phyloP scores from a whole-genome alignment of 140 eudicot species.

The Oenanthe javanica region DNA sequence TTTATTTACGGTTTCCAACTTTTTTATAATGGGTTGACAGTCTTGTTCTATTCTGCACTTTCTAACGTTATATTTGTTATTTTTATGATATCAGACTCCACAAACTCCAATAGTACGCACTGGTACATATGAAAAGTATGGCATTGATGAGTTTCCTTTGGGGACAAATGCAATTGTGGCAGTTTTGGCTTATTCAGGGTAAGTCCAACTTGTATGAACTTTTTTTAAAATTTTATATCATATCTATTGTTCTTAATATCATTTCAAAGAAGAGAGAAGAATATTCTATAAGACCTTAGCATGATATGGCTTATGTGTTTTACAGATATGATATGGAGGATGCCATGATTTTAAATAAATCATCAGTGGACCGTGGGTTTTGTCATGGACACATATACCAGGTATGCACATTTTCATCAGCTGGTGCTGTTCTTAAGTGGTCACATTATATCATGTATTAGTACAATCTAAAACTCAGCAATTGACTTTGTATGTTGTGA shows the following conservation, averaged over 20 bases:
- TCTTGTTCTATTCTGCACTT: not conserved
- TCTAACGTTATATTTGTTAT: not conserved
- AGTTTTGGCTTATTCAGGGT: conserved; percentile 96
- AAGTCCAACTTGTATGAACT: conserved; percentile 9
- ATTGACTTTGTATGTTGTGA: not conserved
- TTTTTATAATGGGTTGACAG: not conserved
- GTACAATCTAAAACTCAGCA: not conserved
- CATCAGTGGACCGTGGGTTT: conserved; percentile 95
- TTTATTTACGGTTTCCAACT: not conserved
- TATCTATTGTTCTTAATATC: not conserved
- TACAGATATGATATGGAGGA: conserved; percentile 98
- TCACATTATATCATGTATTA: not conserved
- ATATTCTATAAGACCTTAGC: not conserved
- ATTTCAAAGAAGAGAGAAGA: not conserved
- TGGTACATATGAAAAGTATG: conserved; percentile 61
- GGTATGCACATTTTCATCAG: conserved; percentile 29
- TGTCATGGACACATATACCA: conserved; percentile 90
- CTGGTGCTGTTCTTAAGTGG: not conserved
- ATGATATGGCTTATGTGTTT: conserved; percentile 3
- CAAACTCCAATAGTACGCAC: conserved; percentile 96
- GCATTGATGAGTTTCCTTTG: conserved; percentile 76
- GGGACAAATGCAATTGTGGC: conserved; percentile 99
- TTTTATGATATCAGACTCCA: conserved; percentile 63
- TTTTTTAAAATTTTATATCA: not conserved
- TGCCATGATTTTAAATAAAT: conserved; percentile 93